Percentiles rank a stretch among this genome's conserved stretches.
These are phyloP conservation scores for Celoporthe dispersa DNA, from an alignment of 2,329 filamentous ascomycete genomes.

Conservation along the genomic window DNA sequence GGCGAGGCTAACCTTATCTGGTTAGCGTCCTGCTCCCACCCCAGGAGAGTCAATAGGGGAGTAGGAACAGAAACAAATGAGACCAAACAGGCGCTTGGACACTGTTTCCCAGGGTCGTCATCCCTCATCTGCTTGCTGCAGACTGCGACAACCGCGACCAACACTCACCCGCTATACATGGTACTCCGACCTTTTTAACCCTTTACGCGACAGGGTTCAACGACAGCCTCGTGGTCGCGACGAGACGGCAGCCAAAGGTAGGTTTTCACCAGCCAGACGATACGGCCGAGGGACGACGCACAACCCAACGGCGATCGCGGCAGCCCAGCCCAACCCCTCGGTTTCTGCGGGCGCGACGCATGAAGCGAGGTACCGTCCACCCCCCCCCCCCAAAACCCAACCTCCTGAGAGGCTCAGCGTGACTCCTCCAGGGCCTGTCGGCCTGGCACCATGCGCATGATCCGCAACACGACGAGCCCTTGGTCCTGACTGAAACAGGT, in stretches of 20 bases:
- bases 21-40: background rate
- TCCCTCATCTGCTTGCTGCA: constrained; percentile 5
- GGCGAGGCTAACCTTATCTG: background rate
- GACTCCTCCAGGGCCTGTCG: constrained; percentile 9
- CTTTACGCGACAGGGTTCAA: constrained; percentile 21
- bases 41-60: background rate
- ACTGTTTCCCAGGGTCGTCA: background rate
- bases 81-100: background rate
- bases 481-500: constrained; percentile 30
- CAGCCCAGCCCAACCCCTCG: constrained; percentile 14
- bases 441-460: constrained; percentile 23
- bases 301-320: background rate
- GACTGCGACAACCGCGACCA: background rate
- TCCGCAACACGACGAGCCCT: constrained; percentile 23
- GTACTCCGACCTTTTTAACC: background rate
- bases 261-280: constrained; percentile 6
- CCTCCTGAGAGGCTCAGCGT: constrained; percentile 7
- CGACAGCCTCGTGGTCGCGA: constrained; percentile 23
- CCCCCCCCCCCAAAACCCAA: background rate
- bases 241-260: constrained; percentile 19
- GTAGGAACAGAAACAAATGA: constrained; percentile 4
- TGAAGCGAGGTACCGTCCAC: background rate
- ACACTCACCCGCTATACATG: background rate
- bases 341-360: constrained; percentile 15
- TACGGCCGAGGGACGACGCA: constrained; percentile 9